Evolutionary conservation across 2,329 filamentous ascomycete genomes (phyloP).

Genomic region (Penicillium verrucosum): DNA sequence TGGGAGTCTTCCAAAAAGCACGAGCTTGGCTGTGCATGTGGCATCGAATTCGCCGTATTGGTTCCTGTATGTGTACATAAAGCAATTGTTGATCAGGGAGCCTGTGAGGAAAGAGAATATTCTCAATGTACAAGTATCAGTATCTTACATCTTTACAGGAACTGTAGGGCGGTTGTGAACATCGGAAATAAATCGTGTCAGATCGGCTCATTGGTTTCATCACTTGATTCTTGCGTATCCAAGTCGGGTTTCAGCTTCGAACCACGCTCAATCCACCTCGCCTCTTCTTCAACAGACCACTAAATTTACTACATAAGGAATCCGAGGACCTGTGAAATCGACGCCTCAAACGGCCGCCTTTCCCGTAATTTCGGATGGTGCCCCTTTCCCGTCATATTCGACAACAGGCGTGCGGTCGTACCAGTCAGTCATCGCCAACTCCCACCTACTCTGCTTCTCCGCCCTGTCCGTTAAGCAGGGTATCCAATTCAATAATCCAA

Average conservation of each 20-base stretch:
- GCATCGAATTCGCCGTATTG: background rate
- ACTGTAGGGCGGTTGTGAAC: background rate
- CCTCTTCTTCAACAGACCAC: background rate
- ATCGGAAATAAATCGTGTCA: background rate
- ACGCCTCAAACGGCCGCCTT: too few species aligned
- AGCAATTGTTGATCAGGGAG: slow-evolving; percentile 7
- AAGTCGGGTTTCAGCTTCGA: too few species aligned
- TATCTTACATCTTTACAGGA: background rate
- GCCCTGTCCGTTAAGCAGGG: too few species aligned
- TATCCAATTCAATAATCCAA: too few species aligned
- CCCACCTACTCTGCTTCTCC: too few species aligned
- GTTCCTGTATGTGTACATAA: slow-evolving; percentile 18
- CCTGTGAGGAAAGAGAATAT: slow-evolving; percentile 1
- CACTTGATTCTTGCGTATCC: background rate
- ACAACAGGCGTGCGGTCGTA: too few species aligned
- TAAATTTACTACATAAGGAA: too few species aligned
- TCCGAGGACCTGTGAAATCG: too few species aligned
- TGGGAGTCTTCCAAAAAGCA: slow-evolving; percentile 4
- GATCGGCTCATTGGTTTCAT: background rate
- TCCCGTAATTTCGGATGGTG: too few species aligned
- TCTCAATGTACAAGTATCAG: slow-evolving; percentile 14
- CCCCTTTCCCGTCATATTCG: too few species aligned
- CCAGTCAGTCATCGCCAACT: too few species aligned
- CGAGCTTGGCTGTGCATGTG: slow-evolving; percentile 2
- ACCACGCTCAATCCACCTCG: background rate